phyloP scores from a whole-genome alignment of 2,329 filamentous ascomycete species.

The Diatrype stigma region DNA sequence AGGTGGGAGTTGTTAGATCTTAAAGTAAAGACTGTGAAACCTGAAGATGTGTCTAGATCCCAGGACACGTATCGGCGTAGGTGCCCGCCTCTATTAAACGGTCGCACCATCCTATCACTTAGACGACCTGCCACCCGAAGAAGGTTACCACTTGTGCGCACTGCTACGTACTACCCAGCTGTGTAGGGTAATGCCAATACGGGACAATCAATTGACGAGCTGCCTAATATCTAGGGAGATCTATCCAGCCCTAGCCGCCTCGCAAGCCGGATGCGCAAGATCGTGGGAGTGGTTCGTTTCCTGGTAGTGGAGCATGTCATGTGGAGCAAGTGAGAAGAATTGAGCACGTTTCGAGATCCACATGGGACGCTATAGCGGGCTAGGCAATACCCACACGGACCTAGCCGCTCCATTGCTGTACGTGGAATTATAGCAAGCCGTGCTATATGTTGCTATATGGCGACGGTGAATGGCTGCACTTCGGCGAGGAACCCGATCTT shows the following conservation, averaged over 20 bases:
- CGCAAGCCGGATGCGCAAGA: not conserved
- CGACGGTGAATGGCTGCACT: too few species aligned
- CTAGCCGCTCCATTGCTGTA: not conserved
- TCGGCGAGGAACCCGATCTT: too few species aligned
- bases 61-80: not conserved
- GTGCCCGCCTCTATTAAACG: not conserved
- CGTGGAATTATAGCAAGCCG: not conserved
- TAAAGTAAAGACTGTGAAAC: not conserved
- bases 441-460: too few species aligned
- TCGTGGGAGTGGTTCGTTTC: not conserved
- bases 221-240: too few species aligned
- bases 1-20: not conserved
- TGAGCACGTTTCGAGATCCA: slow-evolving; percentile 25
- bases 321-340: slow-evolving; percentile 22
- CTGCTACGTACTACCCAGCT: too few species aligned
- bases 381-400: not conserved
- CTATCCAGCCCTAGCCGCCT: not conserved
- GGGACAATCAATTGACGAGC: too few species aligned
- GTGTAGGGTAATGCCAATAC: too few species aligned
- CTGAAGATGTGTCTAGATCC: not conserved
- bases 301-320: not conserved
- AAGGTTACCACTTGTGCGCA: not conserved
- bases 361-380: not conserved
- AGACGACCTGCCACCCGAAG: not conserved
- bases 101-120: not conserved